Conservation (phyloP, 2,329 filamentous ascomycete species). For the Rhexocercosporidium sp. region DNA sequence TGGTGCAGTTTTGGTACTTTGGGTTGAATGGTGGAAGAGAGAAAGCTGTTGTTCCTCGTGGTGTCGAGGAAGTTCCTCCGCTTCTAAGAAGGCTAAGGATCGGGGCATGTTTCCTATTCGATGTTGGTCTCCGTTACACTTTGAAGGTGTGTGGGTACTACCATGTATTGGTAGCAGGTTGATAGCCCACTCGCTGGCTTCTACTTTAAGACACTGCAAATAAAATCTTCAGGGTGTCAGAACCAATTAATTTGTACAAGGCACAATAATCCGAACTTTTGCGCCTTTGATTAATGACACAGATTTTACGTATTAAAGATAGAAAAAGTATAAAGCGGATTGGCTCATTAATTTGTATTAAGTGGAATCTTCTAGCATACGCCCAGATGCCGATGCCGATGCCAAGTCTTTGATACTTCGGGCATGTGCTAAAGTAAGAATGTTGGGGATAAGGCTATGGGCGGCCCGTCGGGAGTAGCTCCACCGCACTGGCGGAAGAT, state of each 20-base stretch:
- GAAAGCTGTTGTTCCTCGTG: not conserved
- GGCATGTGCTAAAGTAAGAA: no score
- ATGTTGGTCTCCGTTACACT: not conserved
- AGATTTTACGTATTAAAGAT: no score
- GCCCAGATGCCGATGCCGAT: no score
- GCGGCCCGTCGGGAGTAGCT: no score
- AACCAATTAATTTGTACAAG: not conserved
- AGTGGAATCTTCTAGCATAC: no score
- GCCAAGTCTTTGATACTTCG: no score
- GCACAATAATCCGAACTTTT: no score
- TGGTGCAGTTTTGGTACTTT: not conserved
- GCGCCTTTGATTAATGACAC: no score
- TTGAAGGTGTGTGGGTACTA: not conserved
- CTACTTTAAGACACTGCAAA: not conserved
- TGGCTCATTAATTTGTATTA: no score
- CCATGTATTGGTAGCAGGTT: not conserved
- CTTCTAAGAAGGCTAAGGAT: slow-evolving; percentile 1
- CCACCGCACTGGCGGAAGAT: not conserved
- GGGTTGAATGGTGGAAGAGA: slow-evolving; percentile 10
- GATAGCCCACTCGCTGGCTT: not conserved
- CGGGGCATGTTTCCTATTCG: not conserved
- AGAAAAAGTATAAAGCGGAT: no score
- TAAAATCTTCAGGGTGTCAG: not conserved
- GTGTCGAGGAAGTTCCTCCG: not conserved
- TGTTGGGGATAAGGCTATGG: no score